These are phyloP conservation scores for Verticillium klebahnii DNA, from an alignment of 2,329 filamentous ascomycete species.

Conservation along the genomic window DNA sequence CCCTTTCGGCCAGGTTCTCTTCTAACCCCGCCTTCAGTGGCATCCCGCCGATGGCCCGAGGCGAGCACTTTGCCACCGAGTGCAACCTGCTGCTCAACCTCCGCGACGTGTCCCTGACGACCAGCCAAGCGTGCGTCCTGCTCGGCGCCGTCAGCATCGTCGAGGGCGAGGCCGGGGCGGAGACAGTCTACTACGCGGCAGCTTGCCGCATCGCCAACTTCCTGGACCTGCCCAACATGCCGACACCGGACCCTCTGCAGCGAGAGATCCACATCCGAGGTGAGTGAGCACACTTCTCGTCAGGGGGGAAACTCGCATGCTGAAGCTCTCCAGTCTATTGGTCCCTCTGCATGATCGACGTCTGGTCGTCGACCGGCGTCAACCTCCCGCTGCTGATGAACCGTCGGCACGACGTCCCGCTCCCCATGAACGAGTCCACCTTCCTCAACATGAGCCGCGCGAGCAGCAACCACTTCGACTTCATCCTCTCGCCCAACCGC, in stretches of 20 bases:
- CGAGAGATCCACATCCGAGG: conserved; percentile 28
- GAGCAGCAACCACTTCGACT: conserved; percentile 14
- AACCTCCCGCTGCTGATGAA: conserved; percentile 16
- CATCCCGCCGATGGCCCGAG: conserved; percentile 17
- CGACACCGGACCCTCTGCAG: conserved; percentile 20
- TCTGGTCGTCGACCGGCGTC: conserved; percentile 17
- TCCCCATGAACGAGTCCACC: conserved; percentile 30
- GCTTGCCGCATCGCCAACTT: conserved; percentile 30
- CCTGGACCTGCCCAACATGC: conserved; percentile 27
- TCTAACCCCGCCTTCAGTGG: conserved; percentile 12
- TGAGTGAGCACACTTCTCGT: neutral
- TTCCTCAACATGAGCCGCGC: conserved; percentile 21
- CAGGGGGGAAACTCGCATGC: neutral
- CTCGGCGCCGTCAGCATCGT: conserved; percentile 26
- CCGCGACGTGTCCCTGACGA: conserved; percentile 27
- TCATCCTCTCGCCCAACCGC: conserved; percentile 13
- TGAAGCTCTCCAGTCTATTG: conserved; percentile 11
- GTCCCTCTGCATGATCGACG: conserved; percentile 18
- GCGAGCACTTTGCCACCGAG: conserved; percentile 17
- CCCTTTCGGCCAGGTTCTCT: conserved; percentile 19
- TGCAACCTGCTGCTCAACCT: conserved; percentile 23
- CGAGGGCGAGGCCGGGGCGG: conserved; percentile 27
- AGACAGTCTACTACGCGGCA: conserved; percentile 31
- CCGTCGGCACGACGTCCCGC: conserved; percentile 18
- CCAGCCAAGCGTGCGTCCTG: conserved; percentile 33